phyloP scores from a whole-genome alignment of 352 stramenopile genomes.

The Globisporangium orthogonon region DNA sequence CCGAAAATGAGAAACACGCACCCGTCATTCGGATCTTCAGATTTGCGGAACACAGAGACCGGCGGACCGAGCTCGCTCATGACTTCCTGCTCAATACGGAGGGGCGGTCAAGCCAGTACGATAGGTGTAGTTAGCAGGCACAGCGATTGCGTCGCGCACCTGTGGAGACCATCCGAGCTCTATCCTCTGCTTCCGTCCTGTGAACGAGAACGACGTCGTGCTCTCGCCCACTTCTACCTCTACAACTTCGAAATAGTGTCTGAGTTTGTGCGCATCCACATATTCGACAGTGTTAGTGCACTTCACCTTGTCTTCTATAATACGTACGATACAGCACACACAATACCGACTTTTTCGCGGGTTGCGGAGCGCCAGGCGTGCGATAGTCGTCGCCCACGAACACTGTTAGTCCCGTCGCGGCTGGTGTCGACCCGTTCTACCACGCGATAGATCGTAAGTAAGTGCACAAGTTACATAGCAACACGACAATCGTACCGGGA shows the following conservation, averaged over 20 bases:
- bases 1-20: conserved; percentile 12
- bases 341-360: conserved; percentile 39
- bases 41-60: conserved; percentile 74
- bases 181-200: conserved; percentile 55
- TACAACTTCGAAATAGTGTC: conserved; percentile 74
- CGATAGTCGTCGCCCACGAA: conserved; percentile 49
- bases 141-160: conserved; percentile 21
- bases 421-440: conserved; percentile 72
- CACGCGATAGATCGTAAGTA: background rate
- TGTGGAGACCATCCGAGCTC: conserved; percentile 76
- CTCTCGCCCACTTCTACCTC: conserved; percentile 39
- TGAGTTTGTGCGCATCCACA: conserved; percentile 5
- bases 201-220: conserved; percentile 43
- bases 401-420: conserved; percentile 61
- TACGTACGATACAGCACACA: background rate
- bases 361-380: conserved; percentile 25
- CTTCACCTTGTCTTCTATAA: background rate
- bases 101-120: background rate
- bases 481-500: conserved; percentile 34
- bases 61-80: conserved; percentile 71
- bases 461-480: background rate
- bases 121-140: background rate
- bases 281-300: background rate
- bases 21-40: conserved; percentile 63
- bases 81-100: conserved; percentile 36